Conservation (phyloP, 2,329 filamentous ascomycete genomes). For the Ophiostoma angusticollis region DNA sequence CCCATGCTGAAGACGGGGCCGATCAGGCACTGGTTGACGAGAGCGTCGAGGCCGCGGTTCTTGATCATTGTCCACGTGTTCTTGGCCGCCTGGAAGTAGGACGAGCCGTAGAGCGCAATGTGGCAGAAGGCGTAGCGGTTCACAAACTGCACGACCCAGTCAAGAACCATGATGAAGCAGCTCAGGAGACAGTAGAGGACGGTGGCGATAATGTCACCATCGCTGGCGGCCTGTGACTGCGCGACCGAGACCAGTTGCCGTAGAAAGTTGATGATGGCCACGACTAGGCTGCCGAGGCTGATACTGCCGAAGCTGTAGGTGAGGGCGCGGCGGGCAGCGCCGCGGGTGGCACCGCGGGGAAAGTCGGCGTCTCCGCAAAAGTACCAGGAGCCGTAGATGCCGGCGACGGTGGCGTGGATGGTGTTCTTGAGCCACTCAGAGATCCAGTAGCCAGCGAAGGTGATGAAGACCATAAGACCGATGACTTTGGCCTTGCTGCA, state of each 20-base stretch:
- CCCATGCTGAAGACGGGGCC: constrained; percentile 65
- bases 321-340: constrained; percentile 67
- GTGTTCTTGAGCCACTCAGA: constrained; percentile 90
- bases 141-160: constrained; percentile 80
- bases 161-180: constrained; percentile 62
- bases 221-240: constrained; percentile 46
- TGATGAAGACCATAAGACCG: constrained; percentile 73
- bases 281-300: constrained; percentile 69
- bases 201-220: constrained; percentile 54
- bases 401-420: constrained; percentile 75
- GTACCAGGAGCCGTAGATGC: constrained; percentile 90
- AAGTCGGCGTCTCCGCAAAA: constrained; percentile 50
- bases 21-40: constrained; percentile 79
- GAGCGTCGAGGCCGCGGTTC: constrained; percentile 76
- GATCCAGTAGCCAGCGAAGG: constrained; percentile 90
- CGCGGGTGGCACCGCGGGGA: constrained; percentile 66
- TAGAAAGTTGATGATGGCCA: constrained; percentile 77
- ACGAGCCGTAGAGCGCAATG: constrained; percentile 83
- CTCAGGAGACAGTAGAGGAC: constrained; percentile 63
- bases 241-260: constrained; percentile 74
- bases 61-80: constrained; percentile 88
- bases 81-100: constrained; percentile 76
- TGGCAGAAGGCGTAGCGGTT: constrained; percentile 90
- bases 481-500: constrained; percentile 71
- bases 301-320: constrained; percentile 93